These are phyloP conservation scores for Solanum dulcamara DNA, from an alignment of 257 asterid genomes.

Conservation along the genomic window DNA sequence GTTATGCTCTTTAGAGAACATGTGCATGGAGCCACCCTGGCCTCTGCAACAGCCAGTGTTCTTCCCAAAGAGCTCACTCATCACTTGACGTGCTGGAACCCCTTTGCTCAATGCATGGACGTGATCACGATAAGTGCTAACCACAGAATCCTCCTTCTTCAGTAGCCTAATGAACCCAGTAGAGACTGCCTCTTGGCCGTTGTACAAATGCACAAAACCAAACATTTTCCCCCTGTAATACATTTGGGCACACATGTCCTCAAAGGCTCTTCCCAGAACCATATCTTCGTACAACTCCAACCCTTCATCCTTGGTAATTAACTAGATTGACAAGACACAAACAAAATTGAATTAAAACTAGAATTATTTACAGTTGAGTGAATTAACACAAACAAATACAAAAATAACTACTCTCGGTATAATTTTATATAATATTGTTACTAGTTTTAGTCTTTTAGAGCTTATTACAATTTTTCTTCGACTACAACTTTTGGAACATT, in stretches of 20 bases:
- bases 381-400: not conserved
- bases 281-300: conserved; percentile 79
- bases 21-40: conserved; percentile 99
- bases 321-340: conserved; percentile 11
- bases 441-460: not conserved
- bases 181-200: conserved; percentile 98
- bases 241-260: conserved; percentile 99
- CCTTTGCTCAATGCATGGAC: conserved; percentile 98
- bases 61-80: conserved; percentile 98
- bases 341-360: not conserved
- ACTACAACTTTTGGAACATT: not conserved
- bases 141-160: conserved; percentile 72
- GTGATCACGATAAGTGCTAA: conserved; percentile 92
- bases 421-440: not conserved
- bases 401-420: not conserved
- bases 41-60: conserved; percentile 99
- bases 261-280: conserved; percentile 80
- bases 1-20: conserved; percentile 97
- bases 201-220: conserved; percentile 91
- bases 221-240: conserved; percentile 98
- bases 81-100: conserved; percentile 83
- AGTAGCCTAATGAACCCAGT: conserved; percentile 90
- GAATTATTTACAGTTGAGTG: not conserved
- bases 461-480: not conserved
- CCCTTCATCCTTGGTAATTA: conserved; percentile 86